These are phyloP conservation scores for Arabidopsis lyrata DNA, from an alignment of 441 rosid genomes.

Conservation along the genomic window DNA sequence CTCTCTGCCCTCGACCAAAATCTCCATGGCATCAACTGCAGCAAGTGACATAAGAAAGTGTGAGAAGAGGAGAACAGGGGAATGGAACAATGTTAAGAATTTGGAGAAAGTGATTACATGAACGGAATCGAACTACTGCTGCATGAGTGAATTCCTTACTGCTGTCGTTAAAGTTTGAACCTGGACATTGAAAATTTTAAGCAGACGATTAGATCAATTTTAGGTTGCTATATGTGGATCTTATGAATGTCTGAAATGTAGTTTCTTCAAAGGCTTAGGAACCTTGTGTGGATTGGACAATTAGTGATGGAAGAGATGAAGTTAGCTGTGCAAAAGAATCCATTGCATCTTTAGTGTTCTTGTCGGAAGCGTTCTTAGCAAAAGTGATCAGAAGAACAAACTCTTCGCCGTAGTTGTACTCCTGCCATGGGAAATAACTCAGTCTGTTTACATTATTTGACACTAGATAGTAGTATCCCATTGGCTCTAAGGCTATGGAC, in stretches of 20 bases:
- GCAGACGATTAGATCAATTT: slow-evolving; percentile 6
- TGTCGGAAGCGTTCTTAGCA: slow-evolving; percentile 58
- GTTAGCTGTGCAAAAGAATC: slow-evolving; percentile 59
- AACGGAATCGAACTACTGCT: slow-evolving; percentile 72
- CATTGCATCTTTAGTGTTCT: slow-evolving; percentile 69
- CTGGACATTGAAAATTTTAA: slow-evolving; percentile 45
- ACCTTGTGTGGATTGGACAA: slow-evolving; percentile 91
- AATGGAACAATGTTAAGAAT: background rate
- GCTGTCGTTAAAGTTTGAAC: slow-evolving; percentile 70
- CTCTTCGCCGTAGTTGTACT: slow-evolving; percentile 85
- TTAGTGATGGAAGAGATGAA: slow-evolving; percentile 65
- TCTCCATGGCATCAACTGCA: slow-evolving; percentile 85
- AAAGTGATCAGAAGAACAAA: slow-evolving; percentile 77
- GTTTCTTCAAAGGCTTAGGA: background rate
- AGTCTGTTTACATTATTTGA: background rate
- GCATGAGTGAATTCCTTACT: slow-evolving; percentile 78
- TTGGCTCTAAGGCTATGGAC: background rate
- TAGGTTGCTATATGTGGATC: slow-evolving; percentile 1
- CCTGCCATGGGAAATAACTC: slow-evolving; percentile 55
- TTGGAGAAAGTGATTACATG: slow-evolving; percentile 53
- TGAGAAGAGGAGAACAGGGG: slow-evolving; percentile 30
- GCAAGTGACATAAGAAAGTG: slow-evolving; percentile 36
- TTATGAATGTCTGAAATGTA: slow-evolving; percentile 2
- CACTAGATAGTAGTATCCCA: slow-evolving; percentile 11
- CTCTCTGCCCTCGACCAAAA: slow-evolving; percentile 65